phyloP scores from a whole-genome alignment of 495 filamentous ascomycete species.

The Saxispiralis lemnorum region DNA sequence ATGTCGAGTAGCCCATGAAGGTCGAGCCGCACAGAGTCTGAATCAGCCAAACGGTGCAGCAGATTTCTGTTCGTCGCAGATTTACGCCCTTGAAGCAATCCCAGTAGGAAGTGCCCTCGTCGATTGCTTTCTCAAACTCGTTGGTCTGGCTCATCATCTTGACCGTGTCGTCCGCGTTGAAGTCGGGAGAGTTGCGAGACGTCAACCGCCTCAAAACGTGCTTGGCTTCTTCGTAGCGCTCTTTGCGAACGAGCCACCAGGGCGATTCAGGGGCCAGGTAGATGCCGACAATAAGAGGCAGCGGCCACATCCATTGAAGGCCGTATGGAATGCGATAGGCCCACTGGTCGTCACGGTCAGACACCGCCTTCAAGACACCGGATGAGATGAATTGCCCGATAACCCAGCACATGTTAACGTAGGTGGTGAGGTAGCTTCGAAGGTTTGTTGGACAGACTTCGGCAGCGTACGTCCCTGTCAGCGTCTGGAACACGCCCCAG shows the following conservation, averaged over 20 bases:
- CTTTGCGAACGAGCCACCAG: constrained; percentile 12
- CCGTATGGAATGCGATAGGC: constrained; percentile 13
- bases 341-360: constrained; percentile 18
- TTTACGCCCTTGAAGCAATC: constrained; percentile 11
- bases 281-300: constrained; percentile 7
- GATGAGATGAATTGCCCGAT: constrained; percentile 59
- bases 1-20: background rate
- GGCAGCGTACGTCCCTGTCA: constrained; percentile 21
- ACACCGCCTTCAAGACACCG: constrained; percentile 52
- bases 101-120: constrained; percentile 2
- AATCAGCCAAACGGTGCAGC: constrained; percentile 2
- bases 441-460: constrained; percentile 46
- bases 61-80: constrained; percentile 14
- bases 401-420: constrained; percentile 72
- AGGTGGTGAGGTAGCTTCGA: constrained; percentile 57
- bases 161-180: background rate
- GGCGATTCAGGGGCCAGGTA: constrained; percentile 11
- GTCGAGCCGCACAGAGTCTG: constrained; percentile 5
- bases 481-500: constrained; percentile 39
- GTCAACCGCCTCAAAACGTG: constrained; percentile 2
- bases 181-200: background rate
- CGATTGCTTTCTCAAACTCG: constrained; percentile 7
- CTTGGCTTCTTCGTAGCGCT: constrained; percentile 4
- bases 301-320: constrained; percentile 13
- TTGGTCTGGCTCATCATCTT: constrained; percentile 10